These are phyloP conservation scores for Camelina hispida DNA, from an alignment of 345 rosid genomes.

Conservation along the genomic window DNA sequence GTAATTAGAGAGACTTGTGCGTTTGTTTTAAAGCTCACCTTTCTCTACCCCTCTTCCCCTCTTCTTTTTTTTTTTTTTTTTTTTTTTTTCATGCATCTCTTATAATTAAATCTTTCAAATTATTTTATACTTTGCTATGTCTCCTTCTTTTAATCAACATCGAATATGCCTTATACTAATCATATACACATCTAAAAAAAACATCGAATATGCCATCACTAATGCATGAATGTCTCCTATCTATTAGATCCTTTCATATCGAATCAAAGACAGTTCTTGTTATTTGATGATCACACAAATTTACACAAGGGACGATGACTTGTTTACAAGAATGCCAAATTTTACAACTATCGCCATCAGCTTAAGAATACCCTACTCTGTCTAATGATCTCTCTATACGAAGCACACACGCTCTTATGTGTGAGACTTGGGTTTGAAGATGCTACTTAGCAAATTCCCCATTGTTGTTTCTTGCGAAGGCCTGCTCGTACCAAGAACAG, in stretches of 20 bases:
- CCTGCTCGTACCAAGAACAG: constrained; percentile 33
- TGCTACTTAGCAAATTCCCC: constrained; percentile 30
- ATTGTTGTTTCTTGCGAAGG: constrained; percentile 50
- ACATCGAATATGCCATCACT: no score
- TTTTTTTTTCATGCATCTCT: neutral
- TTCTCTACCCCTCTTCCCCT: neutral
- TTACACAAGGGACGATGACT: neutral
- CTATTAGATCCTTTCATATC: neutral
- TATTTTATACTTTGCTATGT: no score
- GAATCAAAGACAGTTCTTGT: neutral
- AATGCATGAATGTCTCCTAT: no score
- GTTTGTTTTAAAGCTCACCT: constrained; percentile 37
- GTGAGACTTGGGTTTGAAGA: constrained; percentile 36
- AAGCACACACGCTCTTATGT: neutral
- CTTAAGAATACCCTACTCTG: neutral
- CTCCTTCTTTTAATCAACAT: no score
- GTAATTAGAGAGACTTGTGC: constrained; percentile 40
- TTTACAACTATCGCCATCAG: constrained; percentile 5
- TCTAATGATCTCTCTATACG: constrained; percentile 5
- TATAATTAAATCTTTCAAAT: no score
- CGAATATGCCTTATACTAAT: no score
- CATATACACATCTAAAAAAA: no score
- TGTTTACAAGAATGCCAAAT: neutral
- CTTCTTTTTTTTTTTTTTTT: no score
- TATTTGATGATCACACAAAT: constrained; percentile 14